A percentile compares a stretch with the other conserved stretches of the same genome.
Conservation (phyloP, 192 early-diverging fungal genomes). For the Podila minutissima region DNA sequence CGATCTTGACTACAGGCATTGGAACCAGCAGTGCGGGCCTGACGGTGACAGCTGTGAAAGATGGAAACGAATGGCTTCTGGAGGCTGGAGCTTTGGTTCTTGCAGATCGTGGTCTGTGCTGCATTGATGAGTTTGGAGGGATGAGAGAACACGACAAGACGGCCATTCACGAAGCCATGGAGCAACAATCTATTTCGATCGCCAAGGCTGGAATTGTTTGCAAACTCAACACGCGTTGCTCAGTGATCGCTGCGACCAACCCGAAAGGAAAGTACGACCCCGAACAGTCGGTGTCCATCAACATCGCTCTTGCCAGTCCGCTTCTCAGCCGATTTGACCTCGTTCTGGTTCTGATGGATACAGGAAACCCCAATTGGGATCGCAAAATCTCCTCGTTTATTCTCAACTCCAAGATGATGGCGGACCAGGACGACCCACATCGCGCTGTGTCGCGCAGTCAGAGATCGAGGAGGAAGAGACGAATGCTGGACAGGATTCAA, state of each 20-base stretch:
- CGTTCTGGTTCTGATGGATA: constrained; percentile 75
- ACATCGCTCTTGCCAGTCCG: constrained; percentile 58
- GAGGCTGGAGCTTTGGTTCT: constrained; percentile 85
- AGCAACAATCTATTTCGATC: constrained; percentile 85
- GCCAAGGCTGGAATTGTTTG: constrained; percentile 86
- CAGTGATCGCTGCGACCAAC: constrained; percentile 84
- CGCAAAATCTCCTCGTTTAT: constrained; percentile 63
- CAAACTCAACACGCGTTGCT: constrained; percentile 79
- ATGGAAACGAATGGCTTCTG: constrained; percentile 81
- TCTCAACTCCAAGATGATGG: constrained; percentile 38
- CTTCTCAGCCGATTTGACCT: constrained; percentile 81
- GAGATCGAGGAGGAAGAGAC: constrained; percentile 2
- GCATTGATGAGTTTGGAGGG: constrained; percentile 87
- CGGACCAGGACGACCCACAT: neutral
- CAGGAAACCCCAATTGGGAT: constrained; percentile 74
- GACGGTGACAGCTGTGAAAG: constrained; percentile 78
- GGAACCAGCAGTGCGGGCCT: constrained; percentile 79
- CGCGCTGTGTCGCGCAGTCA: constrained; percentile 8
- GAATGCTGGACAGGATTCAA: neutral
- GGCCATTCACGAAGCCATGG: constrained; percentile 85
- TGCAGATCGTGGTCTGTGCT: constrained; percentile 82
- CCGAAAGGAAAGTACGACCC: constrained; percentile 80
- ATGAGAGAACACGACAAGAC: constrained; percentile 78
- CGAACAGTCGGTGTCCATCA: constrained; percentile 66
- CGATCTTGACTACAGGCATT: constrained; percentile 81